These are phyloP conservation scores for Peribolospora baueri DNA, from an alignment of 768 basidiomycete species.

Conservation along the genomic window DNA sequence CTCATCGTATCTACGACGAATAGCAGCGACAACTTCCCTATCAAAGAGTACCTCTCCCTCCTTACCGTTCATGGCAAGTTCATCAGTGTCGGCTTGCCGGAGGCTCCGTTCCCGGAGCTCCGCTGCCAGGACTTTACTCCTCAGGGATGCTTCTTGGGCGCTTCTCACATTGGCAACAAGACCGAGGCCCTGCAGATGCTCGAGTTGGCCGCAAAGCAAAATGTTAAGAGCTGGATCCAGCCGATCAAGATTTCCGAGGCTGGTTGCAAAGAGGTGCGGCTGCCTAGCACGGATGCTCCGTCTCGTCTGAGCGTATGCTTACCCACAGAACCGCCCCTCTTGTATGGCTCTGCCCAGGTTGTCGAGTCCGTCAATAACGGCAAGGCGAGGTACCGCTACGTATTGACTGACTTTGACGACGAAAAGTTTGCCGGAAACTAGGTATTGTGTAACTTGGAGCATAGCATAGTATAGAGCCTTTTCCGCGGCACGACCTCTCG, in stretches of 20 bases:
- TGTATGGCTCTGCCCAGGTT: constrained; percentile 18
- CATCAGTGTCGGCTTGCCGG: constrained; percentile 23
- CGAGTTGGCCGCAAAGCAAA: constrained; percentile 32
- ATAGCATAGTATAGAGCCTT: too few species aligned
- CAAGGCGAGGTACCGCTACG: constrained; percentile 32
- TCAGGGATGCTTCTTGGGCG: constrained; percentile 14
- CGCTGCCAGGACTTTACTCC: neutral
- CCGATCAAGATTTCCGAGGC: constrained; percentile 15
- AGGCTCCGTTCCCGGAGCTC: constrained; percentile 8
- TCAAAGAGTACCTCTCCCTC: constrained; percentile 33
- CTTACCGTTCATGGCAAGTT: constrained; percentile 32
- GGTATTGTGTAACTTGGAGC: too few species aligned
- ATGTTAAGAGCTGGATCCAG: constrained; percentile 27
- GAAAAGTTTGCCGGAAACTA: too few species aligned
- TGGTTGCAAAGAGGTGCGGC: too few species aligned
- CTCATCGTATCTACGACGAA: constrained; percentile 23
- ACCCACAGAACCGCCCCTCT: neutral
- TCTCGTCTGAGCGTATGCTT: too few species aligned
- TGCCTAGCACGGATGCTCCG: too few species aligned
- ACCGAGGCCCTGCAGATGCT: constrained; percentile 36
- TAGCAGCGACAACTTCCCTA: constrained; percentile 20
- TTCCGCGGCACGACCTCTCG: too few species aligned
- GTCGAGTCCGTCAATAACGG: constrained; percentile 28
- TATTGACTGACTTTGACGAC: constrained; percentile 9
- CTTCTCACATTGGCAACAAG: constrained; percentile 29